These are phyloP conservation scores for Breviolum minutum DNA, from an alignment of 73 alveolate species.

Conservation along the genomic window DNA sequence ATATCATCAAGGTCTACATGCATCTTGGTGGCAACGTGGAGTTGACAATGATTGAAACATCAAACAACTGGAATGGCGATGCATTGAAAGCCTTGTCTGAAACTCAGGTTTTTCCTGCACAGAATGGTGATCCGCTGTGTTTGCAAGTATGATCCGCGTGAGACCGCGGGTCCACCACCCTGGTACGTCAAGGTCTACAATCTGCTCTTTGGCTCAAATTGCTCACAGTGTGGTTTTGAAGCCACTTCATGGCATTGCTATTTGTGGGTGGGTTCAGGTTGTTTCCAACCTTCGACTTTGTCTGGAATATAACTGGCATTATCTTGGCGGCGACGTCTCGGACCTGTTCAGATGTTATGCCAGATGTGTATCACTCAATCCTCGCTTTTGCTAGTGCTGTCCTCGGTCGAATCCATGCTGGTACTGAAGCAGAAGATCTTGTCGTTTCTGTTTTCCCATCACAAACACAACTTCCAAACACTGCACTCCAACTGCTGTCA, in stretches of 20 bases:
- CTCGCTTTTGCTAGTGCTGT: conserved; percentile 69
- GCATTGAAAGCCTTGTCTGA: neutral
- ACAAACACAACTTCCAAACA: neutral
- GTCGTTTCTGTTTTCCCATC: neutral
- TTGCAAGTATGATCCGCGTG: conserved; percentile 76
- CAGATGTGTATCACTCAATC: conserved; percentile 84
- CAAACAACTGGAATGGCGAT: too few relatives aligned
- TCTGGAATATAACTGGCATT: conserved; percentile 92
- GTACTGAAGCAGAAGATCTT: neutral
- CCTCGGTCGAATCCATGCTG: neutral
- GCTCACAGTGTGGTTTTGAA: neutral
- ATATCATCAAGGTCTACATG: conserved; percentile 79
- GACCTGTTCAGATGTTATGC: conserved; percentile 61
- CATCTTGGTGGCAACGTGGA: neutral
- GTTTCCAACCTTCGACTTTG: conserved; percentile 83
- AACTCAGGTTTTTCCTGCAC: conserved; percentile 74
- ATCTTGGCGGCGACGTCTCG: conserved; percentile 62
- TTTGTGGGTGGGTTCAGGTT: conserved; percentile 23
- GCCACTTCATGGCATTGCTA: neutral
- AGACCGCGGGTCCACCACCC: conserved; percentile 56
- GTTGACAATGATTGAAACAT: neutral
- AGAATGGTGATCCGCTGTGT: conserved; percentile 77
- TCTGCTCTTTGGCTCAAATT: conserved; percentile 32
- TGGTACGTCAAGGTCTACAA: conserved; percentile 93
- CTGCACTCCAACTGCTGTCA: neutral